Percentiles rank a stretch among this genome's conserved stretches.
Evolutionary conservation across 2,329 filamentous ascomycete genomes (phyloP).

Genomic region (Aspergillus spinulosporus): DNA sequence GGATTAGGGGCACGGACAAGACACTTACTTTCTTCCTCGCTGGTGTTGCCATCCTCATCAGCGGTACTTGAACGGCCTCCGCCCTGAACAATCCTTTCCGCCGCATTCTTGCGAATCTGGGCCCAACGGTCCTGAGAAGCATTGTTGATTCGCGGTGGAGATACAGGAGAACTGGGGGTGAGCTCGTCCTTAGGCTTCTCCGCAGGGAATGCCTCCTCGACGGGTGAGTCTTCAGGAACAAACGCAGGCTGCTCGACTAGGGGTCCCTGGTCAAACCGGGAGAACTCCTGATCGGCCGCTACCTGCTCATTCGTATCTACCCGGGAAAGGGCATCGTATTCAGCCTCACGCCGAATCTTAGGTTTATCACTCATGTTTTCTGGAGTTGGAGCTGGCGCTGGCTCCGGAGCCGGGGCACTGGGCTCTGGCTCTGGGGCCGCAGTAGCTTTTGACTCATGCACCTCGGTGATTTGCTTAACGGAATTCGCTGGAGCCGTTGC

Average conservation of each 20-base stretch:
- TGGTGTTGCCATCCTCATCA: slow-evolving; percentile 84
- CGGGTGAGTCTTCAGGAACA: slow-evolving; percentile 57
- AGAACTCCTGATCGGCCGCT: slow-evolving; percentile 54
- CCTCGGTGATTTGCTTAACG: slow-evolving; percentile 13
- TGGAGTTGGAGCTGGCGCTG: slow-evolving; percentile 8
- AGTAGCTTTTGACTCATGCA: slow-evolving; percentile 8
- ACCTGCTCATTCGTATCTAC: slow-evolving; percentile 55
- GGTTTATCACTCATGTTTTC: slow-evolving; percentile 31
- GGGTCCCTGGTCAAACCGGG: slow-evolving; percentile 83
- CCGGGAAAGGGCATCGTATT: slow-evolving; percentile 59
- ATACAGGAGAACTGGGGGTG: neutral
- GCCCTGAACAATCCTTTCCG: slow-evolving; percentile 69
- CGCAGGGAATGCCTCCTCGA: slow-evolving; percentile 22
- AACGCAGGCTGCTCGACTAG: slow-evolving; percentile 84
- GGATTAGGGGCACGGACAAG: neutral
- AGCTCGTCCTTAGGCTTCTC: slow-evolving; percentile 12
- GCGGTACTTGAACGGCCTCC: slow-evolving; percentile 59
- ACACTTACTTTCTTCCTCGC: slow-evolving; percentile 85
- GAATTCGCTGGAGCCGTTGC: slow-evolving; percentile 15
- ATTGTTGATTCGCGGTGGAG: slow-evolving; percentile 7
- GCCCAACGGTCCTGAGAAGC: slow-evolving; percentile 82
- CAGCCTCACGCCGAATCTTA: slow-evolving; percentile 51
- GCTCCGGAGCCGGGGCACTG: slow-evolving; percentile 20
- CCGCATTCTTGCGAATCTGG: slow-evolving; percentile 92
- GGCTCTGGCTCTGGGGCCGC: slow-evolving; percentile 22